A percentile compares a stretch with the other conserved stretches of the same genome.
Conservation (phyloP, 2,329 filamentous ascomycete genomes). For the Hortaea werneckii region DNA sequence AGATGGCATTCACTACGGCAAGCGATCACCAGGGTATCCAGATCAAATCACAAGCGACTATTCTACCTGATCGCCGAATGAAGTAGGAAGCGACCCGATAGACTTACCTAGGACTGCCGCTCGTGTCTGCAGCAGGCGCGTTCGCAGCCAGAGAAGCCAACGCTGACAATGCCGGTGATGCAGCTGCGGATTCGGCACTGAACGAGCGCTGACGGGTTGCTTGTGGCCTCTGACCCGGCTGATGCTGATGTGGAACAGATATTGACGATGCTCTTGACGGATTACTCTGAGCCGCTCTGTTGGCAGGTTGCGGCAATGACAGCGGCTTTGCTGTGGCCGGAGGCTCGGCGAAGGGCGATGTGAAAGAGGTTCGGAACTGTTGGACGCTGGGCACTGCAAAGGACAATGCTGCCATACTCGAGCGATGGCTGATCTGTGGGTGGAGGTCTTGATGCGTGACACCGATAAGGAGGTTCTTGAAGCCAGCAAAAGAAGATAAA, state of each 20-base stretch:
- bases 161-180: slow-evolving; percentile 19
- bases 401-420: slow-evolving; percentile 36
- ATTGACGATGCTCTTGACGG: not conserved
- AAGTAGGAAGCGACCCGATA: not conserved
- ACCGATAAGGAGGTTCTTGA: too few relatives aligned
- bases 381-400: slow-evolving; percentile 16
- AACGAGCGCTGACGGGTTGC: not conserved
- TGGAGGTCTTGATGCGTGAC: too few relatives aligned
- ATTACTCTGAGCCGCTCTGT: not conserved
- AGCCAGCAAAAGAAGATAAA: too few relatives aligned
- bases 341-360: slow-evolving; percentile 12
- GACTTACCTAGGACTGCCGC: not conserved
- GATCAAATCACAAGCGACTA: not conserved
- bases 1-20: not conserved
- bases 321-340: not conserved
- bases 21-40: not conserved
- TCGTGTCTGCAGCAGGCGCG: slow-evolving; percentile 9
- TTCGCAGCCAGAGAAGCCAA: slow-evolving; percentile 17
- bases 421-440: too few relatives aligned
- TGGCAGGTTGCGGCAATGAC: not conserved
- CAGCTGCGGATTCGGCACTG: slow-evolving; percentile 16
- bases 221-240: not conserved
- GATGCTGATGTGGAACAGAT: not conserved
- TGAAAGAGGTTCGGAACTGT: slow-evolving; percentile 9
- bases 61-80: not conserved